Evolutionary conservation across 2,329 filamentous ascomycete species (phyloP).

Genomic region (Penicillium brasilianum): DNA sequence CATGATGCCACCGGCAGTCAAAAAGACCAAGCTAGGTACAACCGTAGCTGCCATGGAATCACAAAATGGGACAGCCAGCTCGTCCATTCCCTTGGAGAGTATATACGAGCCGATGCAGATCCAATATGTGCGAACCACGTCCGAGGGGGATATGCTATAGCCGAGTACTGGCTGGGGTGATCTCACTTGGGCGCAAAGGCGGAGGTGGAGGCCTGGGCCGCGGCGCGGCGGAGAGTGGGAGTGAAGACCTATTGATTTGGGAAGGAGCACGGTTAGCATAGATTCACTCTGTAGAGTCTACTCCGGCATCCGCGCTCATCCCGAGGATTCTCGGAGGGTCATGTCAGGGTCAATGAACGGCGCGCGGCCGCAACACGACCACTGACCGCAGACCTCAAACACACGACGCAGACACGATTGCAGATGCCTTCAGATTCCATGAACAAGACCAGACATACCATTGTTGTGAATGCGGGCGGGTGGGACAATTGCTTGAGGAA

Average conservation of each 20-base stretch:
- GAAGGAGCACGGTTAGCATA: slow-evolving; percentile 28
- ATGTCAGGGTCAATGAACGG: slow-evolving; percentile 12
- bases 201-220: slow-evolving; percentile 58
- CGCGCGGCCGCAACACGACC: slow-evolving; percentile 6
- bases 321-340: slow-evolving; percentile 15
- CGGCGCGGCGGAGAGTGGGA: slow-evolving; percentile 43
- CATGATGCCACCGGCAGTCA: background rate
- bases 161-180: slow-evolving; percentile 13
- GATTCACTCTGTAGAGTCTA: background rate
- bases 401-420: background rate
- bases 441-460: slow-evolving; percentile 33
- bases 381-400: background rate
- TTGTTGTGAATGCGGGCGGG: slow-evolving; percentile 35
- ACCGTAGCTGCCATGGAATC: background rate
- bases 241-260: slow-evolving; percentile 35
- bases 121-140: background rate
- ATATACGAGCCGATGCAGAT: background rate
- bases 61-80: background rate
- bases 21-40: slow-evolving; percentile 1
- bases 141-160: background rate
- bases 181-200: slow-evolving; percentile 64
- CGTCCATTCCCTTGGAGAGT: background rate
- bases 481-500: slow-evolving; percentile 35
- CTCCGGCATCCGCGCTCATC: slow-evolving; percentile 19
- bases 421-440: background rate